phyloP scores from a whole-genome alignment of 306 rosid species.

The Notholithocarpus densiflorus region DNA sequence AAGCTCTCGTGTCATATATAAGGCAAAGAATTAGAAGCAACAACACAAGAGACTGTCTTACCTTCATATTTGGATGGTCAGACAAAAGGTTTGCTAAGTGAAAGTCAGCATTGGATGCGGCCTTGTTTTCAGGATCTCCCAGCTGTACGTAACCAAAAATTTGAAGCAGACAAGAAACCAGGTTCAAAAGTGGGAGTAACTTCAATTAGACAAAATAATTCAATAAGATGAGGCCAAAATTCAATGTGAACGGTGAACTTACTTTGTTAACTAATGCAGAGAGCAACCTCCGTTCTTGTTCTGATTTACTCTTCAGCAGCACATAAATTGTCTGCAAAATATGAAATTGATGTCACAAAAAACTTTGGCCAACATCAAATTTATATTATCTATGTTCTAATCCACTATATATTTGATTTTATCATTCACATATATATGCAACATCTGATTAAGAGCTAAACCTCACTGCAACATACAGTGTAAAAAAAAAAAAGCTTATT shows the following conservation, averaged over 20 bases:
- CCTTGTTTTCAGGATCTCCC: slow-evolving; percentile 92
- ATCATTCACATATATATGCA: neutral
- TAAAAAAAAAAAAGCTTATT: neutral
- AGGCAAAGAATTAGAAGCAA: neutral
- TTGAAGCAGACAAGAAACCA: neutral
- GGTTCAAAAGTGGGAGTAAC: slow-evolving; percentile 14
- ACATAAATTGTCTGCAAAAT: slow-evolving; percentile 59
- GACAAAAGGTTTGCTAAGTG: slow-evolving; percentile 84
- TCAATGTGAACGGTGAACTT: slow-evolving; percentile 33
- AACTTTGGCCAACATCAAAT: neutral
- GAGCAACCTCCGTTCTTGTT: slow-evolving; percentile 88
- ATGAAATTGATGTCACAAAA: neutral
- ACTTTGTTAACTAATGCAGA: slow-evolving; percentile 91
- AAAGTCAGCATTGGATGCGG: slow-evolving; percentile 91
- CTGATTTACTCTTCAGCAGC: slow-evolving; percentile 87
- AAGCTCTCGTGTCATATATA: neutral
- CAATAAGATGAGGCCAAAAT: slow-evolving; percentile 8
- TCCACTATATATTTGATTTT: neutral
- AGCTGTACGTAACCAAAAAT: slow-evolving; percentile 46
- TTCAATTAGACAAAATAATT: neutral
- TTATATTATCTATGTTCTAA: neutral
- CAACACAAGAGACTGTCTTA: slow-evolving; percentile 16
- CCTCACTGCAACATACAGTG: neutral
- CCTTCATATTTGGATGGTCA: slow-evolving; percentile 99
- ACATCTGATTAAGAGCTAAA: neutral